Percentiles rank a stretch among this genome's conserved stretches.
These are phyloP conservation scores for Lentithecium fluviatile DNA, from an alignment of 495 filamentous ascomycete genomes.

Conservation along the genomic window DNA sequence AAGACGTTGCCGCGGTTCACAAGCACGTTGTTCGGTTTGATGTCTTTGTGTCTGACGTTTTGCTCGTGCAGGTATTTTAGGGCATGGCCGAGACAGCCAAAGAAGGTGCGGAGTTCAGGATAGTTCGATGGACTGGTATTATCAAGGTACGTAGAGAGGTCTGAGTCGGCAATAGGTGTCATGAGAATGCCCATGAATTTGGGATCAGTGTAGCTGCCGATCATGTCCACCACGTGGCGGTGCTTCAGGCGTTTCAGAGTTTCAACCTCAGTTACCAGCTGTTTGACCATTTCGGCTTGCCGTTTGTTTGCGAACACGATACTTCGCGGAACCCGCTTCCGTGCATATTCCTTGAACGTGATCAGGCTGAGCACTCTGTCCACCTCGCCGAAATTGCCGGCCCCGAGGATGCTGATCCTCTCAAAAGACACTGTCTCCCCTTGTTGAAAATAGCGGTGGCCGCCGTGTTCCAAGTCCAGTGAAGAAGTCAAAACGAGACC, in stretches of 20 bases:
- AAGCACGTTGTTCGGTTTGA: too few species aligned
- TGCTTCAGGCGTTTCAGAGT: conserved; percentile 32
- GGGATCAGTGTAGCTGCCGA: conserved; percentile 43
- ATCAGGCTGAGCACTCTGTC: conserved; percentile 26
- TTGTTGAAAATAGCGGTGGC: conserved; percentile 17
- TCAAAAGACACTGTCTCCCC: conserved; percentile 26
- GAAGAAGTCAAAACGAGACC: conserved; percentile 27
- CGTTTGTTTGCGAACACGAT: conserved; percentile 7
- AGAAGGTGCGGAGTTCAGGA: too few species aligned
- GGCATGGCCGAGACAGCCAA: too few species aligned
- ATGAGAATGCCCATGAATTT: conserved; percentile 41
- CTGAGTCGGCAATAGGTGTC: conserved; percentile 40
- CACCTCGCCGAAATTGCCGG: conserved; percentile 29
- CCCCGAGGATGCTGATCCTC: conserved; percentile 16
- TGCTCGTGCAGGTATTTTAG: too few species aligned
- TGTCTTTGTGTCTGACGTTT: too few species aligned
- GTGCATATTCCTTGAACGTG: conserved; percentile 29
- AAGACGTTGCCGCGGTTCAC: too few species aligned
- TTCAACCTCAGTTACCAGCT: conserved; percentile 26
- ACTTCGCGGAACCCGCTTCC: conserved; percentile 25
- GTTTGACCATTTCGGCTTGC: conserved; percentile 7
- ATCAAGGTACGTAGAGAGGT: conserved; percentile 30
- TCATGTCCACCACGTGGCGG: conserved; percentile 29
- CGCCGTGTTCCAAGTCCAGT: conserved; percentile 29
- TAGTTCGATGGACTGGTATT: too few species aligned